Conservation (phyloP, 352 stramenopile genomes). For the Phytophthora sp. region DNA sequence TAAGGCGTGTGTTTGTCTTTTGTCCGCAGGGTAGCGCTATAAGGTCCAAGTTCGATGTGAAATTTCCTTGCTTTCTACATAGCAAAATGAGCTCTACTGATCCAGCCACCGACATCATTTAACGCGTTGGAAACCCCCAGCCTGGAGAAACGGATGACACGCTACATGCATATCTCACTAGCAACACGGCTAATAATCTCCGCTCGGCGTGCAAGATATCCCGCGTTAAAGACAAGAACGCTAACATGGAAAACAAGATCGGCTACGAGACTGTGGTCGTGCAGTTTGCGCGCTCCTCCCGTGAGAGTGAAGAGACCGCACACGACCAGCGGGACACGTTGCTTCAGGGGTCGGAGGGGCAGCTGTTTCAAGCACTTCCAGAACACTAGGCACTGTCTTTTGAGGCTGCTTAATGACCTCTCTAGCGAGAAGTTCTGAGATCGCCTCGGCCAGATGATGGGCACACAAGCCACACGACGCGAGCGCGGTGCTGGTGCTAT, state of each 20-base stretch:
- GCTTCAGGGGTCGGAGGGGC: not conserved
- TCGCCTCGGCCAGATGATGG: conserved; percentile 2
- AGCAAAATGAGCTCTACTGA: not conserved
- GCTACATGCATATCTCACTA: not conserved
- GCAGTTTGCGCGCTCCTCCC: not conserved
- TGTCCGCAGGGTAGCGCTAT: no score
- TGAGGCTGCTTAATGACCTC: conserved; percentile 7
- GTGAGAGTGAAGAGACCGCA: not conserved
- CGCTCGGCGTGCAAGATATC: not conserved
- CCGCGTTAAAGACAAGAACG: not conserved
- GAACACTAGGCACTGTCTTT: not conserved
- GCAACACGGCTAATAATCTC: not conserved
- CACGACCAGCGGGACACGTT: not conserved
- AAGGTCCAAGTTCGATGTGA: no score
- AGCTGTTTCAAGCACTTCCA: not conserved
- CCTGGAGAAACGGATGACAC: not conserved
- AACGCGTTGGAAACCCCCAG: not conserved
- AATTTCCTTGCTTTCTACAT: no score
- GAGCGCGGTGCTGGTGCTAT: not conserved
- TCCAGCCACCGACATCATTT: not conserved
- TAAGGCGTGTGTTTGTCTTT: no score
- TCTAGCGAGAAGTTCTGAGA: conserved; percentile 9
- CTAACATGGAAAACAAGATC: not conserved
- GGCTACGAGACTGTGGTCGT: not conserved
- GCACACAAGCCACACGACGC: not conserved